Evolutionary conservation across 164 flowering plant species (phyloP), one percentile per base, ranked within the genome.

Genomic region (Magnolia changhungtana): DNA sequence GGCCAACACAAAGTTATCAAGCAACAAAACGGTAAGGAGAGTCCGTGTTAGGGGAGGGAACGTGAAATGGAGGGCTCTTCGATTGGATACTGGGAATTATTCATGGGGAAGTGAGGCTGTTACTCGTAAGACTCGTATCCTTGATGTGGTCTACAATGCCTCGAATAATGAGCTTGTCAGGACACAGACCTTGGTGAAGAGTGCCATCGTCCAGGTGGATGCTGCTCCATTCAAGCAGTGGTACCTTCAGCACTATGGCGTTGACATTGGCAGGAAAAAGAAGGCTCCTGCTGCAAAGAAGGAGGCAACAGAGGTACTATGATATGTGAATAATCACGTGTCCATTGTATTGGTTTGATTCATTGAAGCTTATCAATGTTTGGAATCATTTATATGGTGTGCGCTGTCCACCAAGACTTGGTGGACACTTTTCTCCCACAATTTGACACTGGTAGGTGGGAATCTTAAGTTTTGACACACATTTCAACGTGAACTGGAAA

Each of bases 71-170:
- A 80, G 84, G 74, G 82, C 84, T 16, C 78, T 80, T 29, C 69
- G 84, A 19, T 75, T 82, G 80, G 84, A 80, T 50, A 79, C 82
- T 7, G 84, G 84, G 1, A 82, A 82, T 37, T 82, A 45, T 69
- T 82, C 84, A 1, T 82, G 84, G 84, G 84, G 81, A 13, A 82
- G 84, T 59, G 84, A 82, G 78, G 75, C 77, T 2, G 78, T 82
- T 23, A 82, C 84, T 16, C 80, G 80, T 7, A 82, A 82, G 78
- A 79, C 82, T 3, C 76, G 82, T 67, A 19, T 82, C 27, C 82
- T 82, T 73, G 82, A 82, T 64, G 82, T 82, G 74, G 84, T 82
- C 14, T 82, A 82, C 82, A 82, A 82, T 75, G 82, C 84, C 8
- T 82, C 84, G 0, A 80, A 82, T 74, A 82, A 82, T 72, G 84